Base-by-base conservation (phyloP, 176 grass and related monocot species). In the Aechmea fasciata region DNA sequence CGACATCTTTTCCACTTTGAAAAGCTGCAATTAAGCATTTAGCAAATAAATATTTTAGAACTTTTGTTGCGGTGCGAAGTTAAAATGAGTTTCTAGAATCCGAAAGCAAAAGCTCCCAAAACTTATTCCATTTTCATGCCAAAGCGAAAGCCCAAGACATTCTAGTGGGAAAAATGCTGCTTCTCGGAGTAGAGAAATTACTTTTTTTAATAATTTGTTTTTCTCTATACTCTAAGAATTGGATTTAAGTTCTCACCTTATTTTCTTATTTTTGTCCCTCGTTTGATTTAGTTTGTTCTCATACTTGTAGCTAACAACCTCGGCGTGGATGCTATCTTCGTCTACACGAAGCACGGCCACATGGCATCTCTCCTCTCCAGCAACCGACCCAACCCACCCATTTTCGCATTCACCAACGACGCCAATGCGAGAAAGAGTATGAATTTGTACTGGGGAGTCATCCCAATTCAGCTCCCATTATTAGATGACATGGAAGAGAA, bases 361-460 rank as follows among this genome's bases (percentile, higher is more conserved):
- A 87, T 88, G 85, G 79, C 89, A 9, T 88, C 82, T 0, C 72
- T 85, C 69, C 24, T 88, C 3, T 87, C 84, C 0, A 75, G 81
- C 18, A 84, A 87, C 20, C 78, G 81, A 1, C 85, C 84, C 2
- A 85, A 81, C 69, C 75, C 82, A 77, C 88, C 84, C 12, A 87
- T 91, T 49, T 87, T 91, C 9, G 82, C 88, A 8, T 85, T 91
- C 71, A 91, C 84, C 8, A 79, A 87, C 18, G 20, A 88, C 73
- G 49, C 64, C 12, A 73, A 73, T 64, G 69, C 82, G 11, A 87
- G 88, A 71, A 87, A 87, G 70, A 77, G 81, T 73, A 81, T 91
- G 88, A 87, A 83, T 73, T 33, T 91, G 29, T 78, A 72, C 69
- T 91, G 88, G 85, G 88, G 88, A 2, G 88, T 91, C 5, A 79